These are phyloP conservation scores for Chlorencoelia australis DNA, from an alignment of 2,329 filamentous ascomycete species.

Conservation along the genomic window DNA sequence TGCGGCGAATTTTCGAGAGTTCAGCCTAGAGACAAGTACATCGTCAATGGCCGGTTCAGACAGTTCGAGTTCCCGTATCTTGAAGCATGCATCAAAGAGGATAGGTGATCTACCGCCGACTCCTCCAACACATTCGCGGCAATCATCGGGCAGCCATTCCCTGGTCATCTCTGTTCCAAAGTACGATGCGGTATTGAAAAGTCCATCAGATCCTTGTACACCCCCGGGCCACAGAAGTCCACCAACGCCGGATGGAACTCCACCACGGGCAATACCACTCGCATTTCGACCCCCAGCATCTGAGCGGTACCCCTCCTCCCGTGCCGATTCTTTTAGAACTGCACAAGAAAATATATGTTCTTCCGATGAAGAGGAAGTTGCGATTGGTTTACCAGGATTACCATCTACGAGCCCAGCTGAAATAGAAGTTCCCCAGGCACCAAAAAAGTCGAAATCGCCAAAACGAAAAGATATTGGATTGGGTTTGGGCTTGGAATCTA, in stretches of 20 bases:
- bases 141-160: conserved; percentile 37
- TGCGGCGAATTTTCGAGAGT: conserved; percentile 15
- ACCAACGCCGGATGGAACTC: conserved; percentile 67
- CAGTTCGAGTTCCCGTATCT: conserved; percentile 22
- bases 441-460: conserved; percentile 9
- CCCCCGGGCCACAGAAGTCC: conserved; percentile 57
- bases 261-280: conserved; percentile 45
- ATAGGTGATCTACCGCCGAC: conserved; percentile 43
- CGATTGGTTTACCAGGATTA: conserved; percentile 30
- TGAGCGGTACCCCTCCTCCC: conserved; percentile 34
- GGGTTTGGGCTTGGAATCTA: conserved; percentile 30
- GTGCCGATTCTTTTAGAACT: conserved; percentile 60
- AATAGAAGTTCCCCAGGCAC: conserved; percentile 10
- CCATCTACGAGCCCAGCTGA: conserved; percentile 18
- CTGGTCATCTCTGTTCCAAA: conserved; percentile 12
- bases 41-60: conserved; percentile 21
- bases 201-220: conserved; percentile 38
- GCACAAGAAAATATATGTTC: conserved; percentile 54
- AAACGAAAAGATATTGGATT: conserved; percentile 24
- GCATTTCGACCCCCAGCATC: conserved; percentile 36
- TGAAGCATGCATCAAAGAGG: conserved; percentile 25
- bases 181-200: conserved; percentile 14
- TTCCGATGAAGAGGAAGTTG: conserved; percentile 45
- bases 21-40: conserved; percentile 19
- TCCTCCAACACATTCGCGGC: conserved; percentile 49